phyloP scores from a whole-genome alignment of 495 filamentous ascomycete genomes.

The Elasticomyces elasticus region DNA sequence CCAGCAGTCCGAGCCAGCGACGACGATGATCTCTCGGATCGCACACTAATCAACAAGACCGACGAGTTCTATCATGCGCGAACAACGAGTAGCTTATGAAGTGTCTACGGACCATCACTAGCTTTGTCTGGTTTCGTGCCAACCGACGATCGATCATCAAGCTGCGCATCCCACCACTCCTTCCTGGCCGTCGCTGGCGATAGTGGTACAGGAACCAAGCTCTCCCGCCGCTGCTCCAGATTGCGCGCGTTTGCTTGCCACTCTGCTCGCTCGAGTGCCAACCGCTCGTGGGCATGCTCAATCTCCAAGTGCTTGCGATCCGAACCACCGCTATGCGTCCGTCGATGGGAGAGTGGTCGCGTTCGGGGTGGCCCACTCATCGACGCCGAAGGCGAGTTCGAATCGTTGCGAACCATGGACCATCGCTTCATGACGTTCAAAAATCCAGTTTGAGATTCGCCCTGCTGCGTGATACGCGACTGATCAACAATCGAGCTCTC shows the following conservation, averaged over 20 bases:
- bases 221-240: slow-evolving; percentile 8
- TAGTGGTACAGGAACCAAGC: not conserved
- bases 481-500: not conserved
- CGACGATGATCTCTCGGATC: not conserved
- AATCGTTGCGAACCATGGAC: not conserved
- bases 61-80: not conserved
- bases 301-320: slow-evolving; percentile 16
- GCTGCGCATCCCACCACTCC: slow-evolving; percentile 5
- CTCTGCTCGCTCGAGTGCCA: slow-evolving; percentile 16
- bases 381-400: not conserved
- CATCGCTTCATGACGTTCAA: not conserved
- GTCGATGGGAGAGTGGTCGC: not conserved
- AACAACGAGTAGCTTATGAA: not conserved
- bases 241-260: slow-evolving; percentile 4
- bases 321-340: slow-evolving; percentile 11
- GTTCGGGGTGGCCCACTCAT: not conserved
- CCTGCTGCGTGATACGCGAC: not conserved
- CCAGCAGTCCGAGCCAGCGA: not conserved
- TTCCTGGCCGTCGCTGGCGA: not conserved
- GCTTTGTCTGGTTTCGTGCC: not conserved
- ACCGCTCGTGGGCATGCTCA: slow-evolving; percentile 8
- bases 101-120: not conserved
- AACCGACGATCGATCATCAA: not conserved
- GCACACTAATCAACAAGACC: not conserved
- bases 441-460: not conserved